These are phyloP conservation scores for Gracilaria domingensis DNA, from an alignment of 23 red algal genomes.

Conservation along the genomic window DNA sequence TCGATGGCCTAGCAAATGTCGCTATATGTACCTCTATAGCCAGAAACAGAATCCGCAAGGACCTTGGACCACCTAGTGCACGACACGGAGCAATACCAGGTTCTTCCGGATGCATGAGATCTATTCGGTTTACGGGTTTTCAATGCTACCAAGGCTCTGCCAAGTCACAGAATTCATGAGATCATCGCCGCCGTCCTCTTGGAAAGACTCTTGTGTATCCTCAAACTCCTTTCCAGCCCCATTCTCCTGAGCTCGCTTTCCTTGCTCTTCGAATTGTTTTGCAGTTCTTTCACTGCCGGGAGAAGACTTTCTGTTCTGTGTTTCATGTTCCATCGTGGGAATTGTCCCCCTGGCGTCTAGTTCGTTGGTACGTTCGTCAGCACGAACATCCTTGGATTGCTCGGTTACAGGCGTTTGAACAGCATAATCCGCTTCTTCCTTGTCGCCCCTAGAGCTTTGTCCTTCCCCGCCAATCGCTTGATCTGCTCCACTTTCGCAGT, in stretches of 20 bases:
- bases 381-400: not conserved
- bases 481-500: not conserved
- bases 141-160: slow-evolving; percentile 36
- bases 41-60: not conserved
- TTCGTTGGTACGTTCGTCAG: not conserved
- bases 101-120: not conserved
- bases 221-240: slow-evolving; percentile 13
- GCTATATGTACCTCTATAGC: not conserved
- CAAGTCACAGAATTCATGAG: slow-evolving; percentile 20
- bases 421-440: not conserved
- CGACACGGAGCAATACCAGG: not conserved
- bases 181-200: slow-evolving; percentile 14
- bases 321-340: not conserved
- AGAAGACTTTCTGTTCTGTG: not conserved
- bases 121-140: not conserved
- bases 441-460: not conserved
- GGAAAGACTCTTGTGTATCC: slow-evolving; percentile 12
- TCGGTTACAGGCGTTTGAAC: not conserved
- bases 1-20: not conserved
- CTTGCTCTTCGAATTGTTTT: not conserved
- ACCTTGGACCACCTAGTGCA: not conserved
- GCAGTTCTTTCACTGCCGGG: not conserved
- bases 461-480: not conserved
- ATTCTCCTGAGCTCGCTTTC: not conserved
- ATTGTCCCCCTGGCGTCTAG: not conserved